Percentiles rank a stretch among this genome's conserved stretches.
Evolutionary conservation across 805 yeast genomes (phyloP).

Genomic region (Zygotorulaspora chibaensis): DNA sequence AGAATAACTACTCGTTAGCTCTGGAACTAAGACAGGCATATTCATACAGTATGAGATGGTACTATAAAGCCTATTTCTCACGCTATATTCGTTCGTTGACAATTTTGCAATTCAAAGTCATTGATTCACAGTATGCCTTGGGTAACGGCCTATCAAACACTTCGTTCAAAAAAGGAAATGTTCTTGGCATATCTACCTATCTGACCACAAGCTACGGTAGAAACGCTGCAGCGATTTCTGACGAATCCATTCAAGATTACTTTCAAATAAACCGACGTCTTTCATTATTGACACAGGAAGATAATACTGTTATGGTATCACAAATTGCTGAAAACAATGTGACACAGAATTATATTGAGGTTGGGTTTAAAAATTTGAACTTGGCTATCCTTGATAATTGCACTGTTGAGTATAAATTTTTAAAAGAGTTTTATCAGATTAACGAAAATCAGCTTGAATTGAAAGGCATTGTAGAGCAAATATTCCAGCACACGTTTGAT

Average conservation of each 20-base stretch:
- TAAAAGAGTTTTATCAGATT: slow-evolving; percentile 63
- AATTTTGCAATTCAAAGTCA: slow-evolving; percentile 49
- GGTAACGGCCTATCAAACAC: slow-evolving; percentile 41
- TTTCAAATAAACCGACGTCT: slow-evolving; percentile 55
- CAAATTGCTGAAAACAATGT: slow-evolving; percentile 80
- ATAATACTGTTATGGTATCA: slow-evolving; percentile 66
- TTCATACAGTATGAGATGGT: slow-evolving; percentile 88
- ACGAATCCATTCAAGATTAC: slow-evolving; percentile 47
- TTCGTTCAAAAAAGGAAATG: slow-evolving; percentile 28
- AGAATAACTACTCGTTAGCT: slow-evolving; percentile 59
- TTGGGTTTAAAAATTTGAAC: slow-evolving; percentile 66
- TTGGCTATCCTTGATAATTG: slow-evolving; percentile 72
- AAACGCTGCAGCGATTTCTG: slow-evolving; percentile 14
- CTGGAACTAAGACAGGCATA: slow-evolving; percentile 75
- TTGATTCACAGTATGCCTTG: slow-evolving; percentile 54
- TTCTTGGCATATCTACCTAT: slow-evolving; percentile 24
- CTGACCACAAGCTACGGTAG: slow-evolving; percentile 22
- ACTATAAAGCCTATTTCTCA: slow-evolving; percentile 72
- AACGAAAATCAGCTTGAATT: slow-evolving; percentile 41
- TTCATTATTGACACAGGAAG: slow-evolving; percentile 51
- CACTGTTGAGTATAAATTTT: slow-evolving; percentile 68
- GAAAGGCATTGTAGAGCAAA: slow-evolving; percentile 44
- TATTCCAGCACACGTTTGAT: slow-evolving; percentile 50
- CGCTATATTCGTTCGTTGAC: slow-evolving; percentile 72
- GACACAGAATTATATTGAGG: slow-evolving; percentile 63